These are phyloP conservation scores for Pulveroboletus sp. DNA, from an alignment of 768 basidiomycete genomes.

Conservation along the genomic window DNA sequence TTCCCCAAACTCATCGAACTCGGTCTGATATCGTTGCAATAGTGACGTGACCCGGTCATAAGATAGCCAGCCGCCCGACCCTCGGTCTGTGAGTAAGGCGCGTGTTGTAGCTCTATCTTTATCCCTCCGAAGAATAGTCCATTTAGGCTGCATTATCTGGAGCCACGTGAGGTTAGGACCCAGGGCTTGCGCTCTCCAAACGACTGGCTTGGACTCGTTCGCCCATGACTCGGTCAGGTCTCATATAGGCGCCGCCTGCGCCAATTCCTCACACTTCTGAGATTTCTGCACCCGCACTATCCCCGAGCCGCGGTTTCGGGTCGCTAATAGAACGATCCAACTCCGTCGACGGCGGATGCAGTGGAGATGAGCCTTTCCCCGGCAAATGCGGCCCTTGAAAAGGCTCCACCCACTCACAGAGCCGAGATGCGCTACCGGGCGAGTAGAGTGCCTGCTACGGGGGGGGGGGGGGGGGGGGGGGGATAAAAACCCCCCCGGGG, in stretches of 20 bases:
- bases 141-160: background rate
- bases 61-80: background rate
- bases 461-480: too few species aligned
- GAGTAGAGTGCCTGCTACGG: too few species aligned
- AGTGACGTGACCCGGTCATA: conserved; percentile 3
- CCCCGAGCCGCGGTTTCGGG: conserved; percentile 15
- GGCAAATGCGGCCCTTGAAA: conserved; percentile 2
- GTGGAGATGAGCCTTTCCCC: conserved; percentile 16
- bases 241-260: conserved; percentile 1
- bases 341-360: conserved; percentile 28
- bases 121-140: background rate
- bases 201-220: background rate
- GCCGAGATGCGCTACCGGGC: too few species aligned
- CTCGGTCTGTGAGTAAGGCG: too few species aligned
- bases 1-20: background rate
- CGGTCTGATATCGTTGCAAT: background rate
- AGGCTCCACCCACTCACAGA: background rate
- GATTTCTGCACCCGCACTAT: conserved; percentile 12
- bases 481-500: too few species aligned
- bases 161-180: background rate
- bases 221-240: conserved; percentile 1
- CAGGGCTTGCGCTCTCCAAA: background rate
- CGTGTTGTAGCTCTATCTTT: conserved; percentile 1
- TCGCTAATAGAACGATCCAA: conserved; percentile 5
- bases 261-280: conserved; percentile 4